Evolutionary conservation across 2,329 filamentous ascomycete species (phyloP), one percentile per base, ranked within the genome.

Genomic region (Epichloe amarillans): DNA sequence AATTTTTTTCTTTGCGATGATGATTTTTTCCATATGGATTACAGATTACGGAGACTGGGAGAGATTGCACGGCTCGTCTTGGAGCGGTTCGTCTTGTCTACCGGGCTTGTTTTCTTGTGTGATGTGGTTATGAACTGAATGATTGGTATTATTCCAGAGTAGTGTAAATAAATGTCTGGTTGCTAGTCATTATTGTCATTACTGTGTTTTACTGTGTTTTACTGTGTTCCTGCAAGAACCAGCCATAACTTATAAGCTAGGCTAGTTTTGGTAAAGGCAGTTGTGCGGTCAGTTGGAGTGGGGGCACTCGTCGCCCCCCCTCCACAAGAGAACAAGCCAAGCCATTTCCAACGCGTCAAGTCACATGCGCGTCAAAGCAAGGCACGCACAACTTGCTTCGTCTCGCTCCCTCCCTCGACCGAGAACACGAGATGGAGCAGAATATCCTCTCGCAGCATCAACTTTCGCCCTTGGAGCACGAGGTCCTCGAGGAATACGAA

Each of bases 401-500:
- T 26, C 26, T 8, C 26, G 1, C 26, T 23, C 5, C 5, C 5
- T 7, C 23, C 23, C 8, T 30, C 8, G 26, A 30, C 3, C 3
- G 17, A 17, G 2, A 21, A 37, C 14, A 33, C 17, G 19, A n/a
- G 23, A 60, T 60, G 58, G 58, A 57, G 23, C 50, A 54, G 23
- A 46, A 49, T n/a, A 44, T 70, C 8, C 62, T 71, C 40, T 66
- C 70, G 3, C 69, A 70, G 35, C 74, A 75, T 21, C 80, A 83
- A 60, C 73, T 95, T 54, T 77, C 83, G 1, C 84, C 88, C 4
- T 77, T 95, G 7, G 90, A 98, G 71, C 90, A 95, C 66, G 88
- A 97, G 64, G 85, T 98, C 1, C 74, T 98, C 1, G 89, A 97
- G 55, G 93, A 98, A 68, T 98, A 98, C 63, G 82, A 91, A 58